Base-by-base conservation (phyloP, 306 rosid genomes). In the Albizia julibrissin region DNA sequence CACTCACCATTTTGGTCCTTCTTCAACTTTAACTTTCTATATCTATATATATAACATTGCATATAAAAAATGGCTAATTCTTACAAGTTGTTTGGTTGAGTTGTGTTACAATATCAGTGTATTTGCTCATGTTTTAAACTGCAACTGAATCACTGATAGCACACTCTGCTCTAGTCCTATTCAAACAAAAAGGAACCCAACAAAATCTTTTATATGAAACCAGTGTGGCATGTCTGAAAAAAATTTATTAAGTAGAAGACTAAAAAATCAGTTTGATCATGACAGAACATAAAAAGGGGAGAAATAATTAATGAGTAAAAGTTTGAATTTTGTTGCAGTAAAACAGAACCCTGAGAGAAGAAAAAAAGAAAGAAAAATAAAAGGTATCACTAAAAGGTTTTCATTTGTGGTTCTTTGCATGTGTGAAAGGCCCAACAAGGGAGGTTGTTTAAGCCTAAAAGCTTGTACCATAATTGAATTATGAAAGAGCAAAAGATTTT, bases 381-480 rank as follows among this genome's bases (percentile, higher is more conserved):
- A 58, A 22, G 65, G 29, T 22, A 10, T 40, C 15, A 78, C 74
- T 27, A 33, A 62, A 75, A 82, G 59, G 46, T 80, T 85, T 72
- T 72, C 46, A 72, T 31, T 50, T 46, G 65, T 75, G 72, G 66
- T 29, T 52, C 72, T 69, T 37, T 61, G 71, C 70, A 54, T 56
- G 62, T 78, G 49, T 16, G 66, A 70, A 70, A 37, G 37, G 39
- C 56, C 56, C 34, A 16, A 33, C 52, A 82, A 67, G 75, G 69
- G 46, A 66, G 16, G 61, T 67, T 77, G 39, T 80, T 82, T 79
- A 46, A 46, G 84, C 87, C 85, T 37, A 83, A 86, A 86, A 88
- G 89, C 49, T 86, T 52, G 65, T 66, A 75, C 72, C 66, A 3
- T 43, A 75, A 72, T 40, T 70, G 50, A 56, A 77, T 65, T 66